Evolutionary conservation across 805 yeast species (phyloP), one percentile per base, ranked within the genome.

Genomic region (Dipodascus geniculatus): DNA sequence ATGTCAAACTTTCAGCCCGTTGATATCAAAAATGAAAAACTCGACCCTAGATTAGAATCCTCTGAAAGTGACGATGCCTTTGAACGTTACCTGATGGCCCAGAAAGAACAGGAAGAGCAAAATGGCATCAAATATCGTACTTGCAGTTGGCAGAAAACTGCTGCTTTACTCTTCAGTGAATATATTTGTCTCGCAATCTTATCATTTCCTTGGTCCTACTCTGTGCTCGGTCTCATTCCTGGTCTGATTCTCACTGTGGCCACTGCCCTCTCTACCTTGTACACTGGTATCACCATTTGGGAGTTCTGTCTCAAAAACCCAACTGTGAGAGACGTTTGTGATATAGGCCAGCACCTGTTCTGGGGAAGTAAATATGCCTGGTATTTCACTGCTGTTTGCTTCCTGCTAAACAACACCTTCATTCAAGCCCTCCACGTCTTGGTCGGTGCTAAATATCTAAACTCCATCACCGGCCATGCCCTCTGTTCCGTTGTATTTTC

Each of bases 201-300:
- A 80, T 76, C 82, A n/a, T 80, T 80, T 62, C 85, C 85, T 0
- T 78, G 83, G 82, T 76, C 82, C 9, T 80, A 77, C 59, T 77
- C 83, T 2, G 79, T 79, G 2, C 65, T 80, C 19, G 85, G 85
- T 0, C 64, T 80, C 6, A 75, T 79, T 1, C 82, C 83, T 1
- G 85, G 84, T 0, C 66, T 80, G 23, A 75, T 80, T 24, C 60
- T 79, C 50, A 80, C 83, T 0, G 72, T 72, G 1, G 74, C 75
- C 52, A 79, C 79, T 2, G 71, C 82, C 1, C 56, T 72, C 22
- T 72, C 78, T 3, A 79, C 76, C 22, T 66, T 77, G 28, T 80
- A 80, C 65, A 80, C 85, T 1, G 82, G 83, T 1, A 64, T 73
- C n/a, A 75, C 69, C 50, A 72, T 80, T 56, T 71, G 76, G 48